Evolutionary conservation across 129 eudicot genomes (phyloP), one percentile per base, ranked within the genome.

Genomic region (Sambucus nigra): DNA sequence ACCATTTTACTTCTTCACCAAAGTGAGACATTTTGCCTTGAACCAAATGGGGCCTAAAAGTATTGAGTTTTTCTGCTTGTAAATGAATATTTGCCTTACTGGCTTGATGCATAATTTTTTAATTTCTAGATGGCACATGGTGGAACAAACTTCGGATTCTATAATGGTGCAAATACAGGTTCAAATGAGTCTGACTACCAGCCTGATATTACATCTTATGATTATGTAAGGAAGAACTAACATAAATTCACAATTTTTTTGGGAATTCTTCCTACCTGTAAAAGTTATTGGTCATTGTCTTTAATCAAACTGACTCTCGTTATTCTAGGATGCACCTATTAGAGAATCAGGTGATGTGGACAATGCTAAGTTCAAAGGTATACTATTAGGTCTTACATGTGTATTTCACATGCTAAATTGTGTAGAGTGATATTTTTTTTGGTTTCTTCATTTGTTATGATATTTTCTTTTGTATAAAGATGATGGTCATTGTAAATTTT

Each of bases 121-220:
- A 51, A 32, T 57, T 50, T 69, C 26, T 46, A 91, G 95, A 91
- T 91, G 98, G 98, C 77, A 25, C 94, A 91, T 72, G 98, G 95
- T 65, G 98, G 98, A 64, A 85, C 95, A 61, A 91, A 85, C 62
- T 91, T 91, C 63, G 98, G 98, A 53, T 91, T 91, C 59, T 91
- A 76, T 67, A 91, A 63, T 54, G 98, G 95, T 47, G 95, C 98
- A 69, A 91, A 91, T 65, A 82, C 86, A 38, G 84, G 81, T 45
- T 79, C 48, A 24, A 56, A 63, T 51, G 95, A 85, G 79, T 71
- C 81, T 2, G 89, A 81, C 52, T 91, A 85, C 75, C 70, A 72
- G 60, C 86, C 98, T 39, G 98, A 91, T 78, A 94, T 91, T 48
- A 91, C 98, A 51, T 91, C 98, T 53, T 91, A 91, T 76, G 95